Base-by-base conservation (phyloP, 495 filamentous ascomycete genomes). In the Penicillium ochrochloron region DNA sequence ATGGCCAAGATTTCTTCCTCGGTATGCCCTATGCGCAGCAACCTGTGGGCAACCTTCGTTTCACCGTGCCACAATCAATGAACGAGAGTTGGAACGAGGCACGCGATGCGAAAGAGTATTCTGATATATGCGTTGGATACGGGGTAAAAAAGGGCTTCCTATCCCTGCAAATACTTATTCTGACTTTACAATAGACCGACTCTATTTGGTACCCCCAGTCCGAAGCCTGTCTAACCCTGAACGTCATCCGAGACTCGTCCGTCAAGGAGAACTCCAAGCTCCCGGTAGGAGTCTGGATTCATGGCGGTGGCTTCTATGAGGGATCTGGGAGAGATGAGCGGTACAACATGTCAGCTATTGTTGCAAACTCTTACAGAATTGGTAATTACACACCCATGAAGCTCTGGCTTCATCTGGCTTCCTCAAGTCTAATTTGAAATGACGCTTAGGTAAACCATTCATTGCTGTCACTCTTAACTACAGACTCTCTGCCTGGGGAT, bases 381-480 rank as follows among this genome's bases (percentile, higher is more conserved):
- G 81, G 80, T 65, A 65, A 1, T 67, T 51, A 64, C 12, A 10
- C 44, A 5, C 10, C 1, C 48, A 23, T 33, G 5, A 10, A 52
- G 10, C 4, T 12, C 0, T 46, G 17, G 35, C 15, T 33, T 35
- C 8, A n/a, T 27, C n/a, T 55, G 12, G n/a, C 15, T 14, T 54
- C 19, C 23, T 9, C 15, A 11, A 37, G 17, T n/a, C 56, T 54
- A 41, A 66, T 21, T n/a, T 37, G 6, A 29, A 11, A 17, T 41
- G 15, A 5, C 15, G 42, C 1, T 1, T 37, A 66, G 75, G 65
- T 9, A 85, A 84, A 64, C 86, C 87, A 1, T 80, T 90, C 58
- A 84, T 90, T 39, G 86, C 75, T 5, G 82, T 88, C n/a, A 81
- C 76, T n/a, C 76, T 88, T 54, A 85, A 86, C 61, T 89, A 90